Base-by-base conservation (phyloP, 331 rosid genomes). In the Quercus lobata region DNA sequence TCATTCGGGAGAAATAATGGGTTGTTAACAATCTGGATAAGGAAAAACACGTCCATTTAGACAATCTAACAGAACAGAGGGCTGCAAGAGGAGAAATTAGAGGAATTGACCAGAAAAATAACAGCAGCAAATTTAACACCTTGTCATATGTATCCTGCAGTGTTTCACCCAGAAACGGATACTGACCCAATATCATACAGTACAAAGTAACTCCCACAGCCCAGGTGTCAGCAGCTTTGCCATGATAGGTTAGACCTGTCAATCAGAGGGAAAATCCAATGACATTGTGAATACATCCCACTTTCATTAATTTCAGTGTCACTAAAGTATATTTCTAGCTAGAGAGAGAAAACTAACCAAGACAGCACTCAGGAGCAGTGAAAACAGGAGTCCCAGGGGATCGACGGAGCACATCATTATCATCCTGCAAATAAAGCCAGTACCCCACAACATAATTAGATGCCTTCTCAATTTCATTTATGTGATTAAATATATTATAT, bases 311-410 rank as follows among this genome's bases (percentile, higher is more conserved):
- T 62, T 25, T 37, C 24, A 19, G 27, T 75, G 44, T 16, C 56
- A 29, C 55, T 76, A 30, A 77, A 62, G 72, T 57, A 55, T 74
- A 54, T 79, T 77, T 69, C 62, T 17, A 75, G 27, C 44, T 4
- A 30, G 71, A 68, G 74, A 52, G 65, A 76, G 15, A 69, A 77
- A 17, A 32, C 79, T 74, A 58, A 93, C 99, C 98, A 88, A 93
- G 80, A 80, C 96, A 91, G 77, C 99, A 96, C 80, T 96, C 99
- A 16, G 99, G 98, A 78, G 99, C 99, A 57, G 99, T 96, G 87
- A 96, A 96, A 86, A 96, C 99, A 68, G 99, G 99, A 85, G 99
- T 96, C 54, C 99, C 99, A 7, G 99, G 99, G 76, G 99, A 96
- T 37, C 99, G 91, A 11, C 99, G 98, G 75, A 96, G 97, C 79